Evolutionary conservation across 768 basidiomycete genomes (phyloP).

Genomic region (Psilocybe azurescens): DNA sequence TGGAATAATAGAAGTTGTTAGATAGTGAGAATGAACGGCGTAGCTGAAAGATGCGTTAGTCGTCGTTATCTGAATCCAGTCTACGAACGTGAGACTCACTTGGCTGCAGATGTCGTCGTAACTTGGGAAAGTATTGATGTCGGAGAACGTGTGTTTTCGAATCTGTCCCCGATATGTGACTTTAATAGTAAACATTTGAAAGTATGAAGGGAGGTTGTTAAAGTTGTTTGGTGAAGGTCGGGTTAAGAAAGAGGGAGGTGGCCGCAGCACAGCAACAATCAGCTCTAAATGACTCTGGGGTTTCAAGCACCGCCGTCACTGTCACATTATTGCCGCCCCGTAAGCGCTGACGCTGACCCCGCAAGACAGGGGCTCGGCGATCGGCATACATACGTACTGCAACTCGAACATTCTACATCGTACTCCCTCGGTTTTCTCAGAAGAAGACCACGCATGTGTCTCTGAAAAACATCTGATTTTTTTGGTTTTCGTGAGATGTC

Average conservation of each 20-base stretch:
- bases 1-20: conserved; percentile 64
- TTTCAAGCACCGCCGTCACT: conserved; percentile 24
- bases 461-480: background rate
- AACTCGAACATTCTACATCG: conserved; percentile 16
- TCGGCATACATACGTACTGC: background rate
- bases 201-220: background rate
- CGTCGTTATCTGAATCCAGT: conserved; percentile 3
- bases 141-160: conserved; percentile 65
- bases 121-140: conserved; percentile 60
- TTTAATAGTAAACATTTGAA: conserved; percentile 76
- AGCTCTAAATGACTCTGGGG: conserved; percentile 18
- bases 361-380: conserved; percentile 14
- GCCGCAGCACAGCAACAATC: conserved; percentile 23
- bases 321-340: conserved; percentile 25
- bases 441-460: background rate
- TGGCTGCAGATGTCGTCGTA: conserved; percentile 66
- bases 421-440: background rate
- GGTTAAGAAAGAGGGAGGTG: conserved; percentile 27
- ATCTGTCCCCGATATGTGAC: conserved; percentile 77
- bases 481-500: background rate
- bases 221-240: conserved; percentile 10
- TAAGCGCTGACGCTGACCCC: conserved; percentile 16
- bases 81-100: conserved; percentile 43
- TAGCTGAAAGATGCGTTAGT: conserved; percentile 52
- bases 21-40: conserved; percentile 72